phyloP scores from a whole-genome alignment of 441 rosid species.

The Populus tomentosa region DNA sequence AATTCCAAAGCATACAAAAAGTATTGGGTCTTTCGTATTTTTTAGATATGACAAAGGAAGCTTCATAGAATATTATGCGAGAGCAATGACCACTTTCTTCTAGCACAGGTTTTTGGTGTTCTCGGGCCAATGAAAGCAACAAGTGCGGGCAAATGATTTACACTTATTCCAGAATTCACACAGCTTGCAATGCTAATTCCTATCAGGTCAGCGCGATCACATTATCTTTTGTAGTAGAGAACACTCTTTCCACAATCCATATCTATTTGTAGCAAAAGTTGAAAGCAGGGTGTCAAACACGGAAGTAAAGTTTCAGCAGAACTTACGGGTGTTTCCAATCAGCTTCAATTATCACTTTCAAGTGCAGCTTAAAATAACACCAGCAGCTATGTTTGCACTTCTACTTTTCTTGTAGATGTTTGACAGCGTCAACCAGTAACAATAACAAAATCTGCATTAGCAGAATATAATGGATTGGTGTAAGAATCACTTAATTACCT shows the following conservation, averaged over 20 bases:
- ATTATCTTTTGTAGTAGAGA: background rate
- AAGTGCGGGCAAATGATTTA: background rate
- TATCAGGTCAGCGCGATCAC: too few species aligned
- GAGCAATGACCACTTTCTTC: background rate
- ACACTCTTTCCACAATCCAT: background rate
- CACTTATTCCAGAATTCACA: background rate
- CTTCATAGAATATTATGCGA: background rate
- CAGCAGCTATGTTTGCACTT: background rate
- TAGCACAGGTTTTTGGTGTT: background rate
- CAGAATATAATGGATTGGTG: background rate
- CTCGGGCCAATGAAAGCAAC: background rate
- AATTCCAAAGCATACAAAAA: background rate
- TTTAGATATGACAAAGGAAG: background rate
- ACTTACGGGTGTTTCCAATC: background rate
- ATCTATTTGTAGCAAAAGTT: background rate
- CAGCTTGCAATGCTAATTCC: background rate
- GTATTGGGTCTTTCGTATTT: background rate
- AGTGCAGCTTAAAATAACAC: background rate
- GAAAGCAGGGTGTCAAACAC: background rate
- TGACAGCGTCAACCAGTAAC: background rate
- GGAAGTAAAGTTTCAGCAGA: background rate
- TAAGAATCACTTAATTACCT: background rate
- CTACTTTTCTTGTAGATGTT: background rate
- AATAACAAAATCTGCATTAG: background rate
- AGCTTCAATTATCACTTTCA: background rate